phyloP scores from a whole-genome alignment of 2,329 filamentous ascomycete species.

The Colletotrichum chlorophyti region DNA sequence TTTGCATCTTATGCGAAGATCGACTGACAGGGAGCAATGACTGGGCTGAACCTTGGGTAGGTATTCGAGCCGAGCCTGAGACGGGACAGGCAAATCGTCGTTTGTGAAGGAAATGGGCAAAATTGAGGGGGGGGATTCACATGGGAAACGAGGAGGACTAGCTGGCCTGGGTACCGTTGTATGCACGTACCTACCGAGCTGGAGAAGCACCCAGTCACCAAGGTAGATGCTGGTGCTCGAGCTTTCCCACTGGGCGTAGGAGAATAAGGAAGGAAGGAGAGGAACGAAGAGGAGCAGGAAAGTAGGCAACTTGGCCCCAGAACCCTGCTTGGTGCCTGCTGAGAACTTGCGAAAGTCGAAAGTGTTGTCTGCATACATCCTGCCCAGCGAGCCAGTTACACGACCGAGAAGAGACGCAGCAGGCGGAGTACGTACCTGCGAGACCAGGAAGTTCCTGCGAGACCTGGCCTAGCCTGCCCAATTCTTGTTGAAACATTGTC shows the following conservation, averaged over 20 bases:
- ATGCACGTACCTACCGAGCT: constrained; percentile 16
- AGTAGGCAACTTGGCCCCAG: neutral
- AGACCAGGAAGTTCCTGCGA: constrained; percentile 17
- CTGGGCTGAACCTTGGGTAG: constrained; percentile 28
- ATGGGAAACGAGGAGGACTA: constrained; percentile 7
- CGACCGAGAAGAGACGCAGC: neutral
- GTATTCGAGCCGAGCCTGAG: neutral
- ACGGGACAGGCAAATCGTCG: neutral
- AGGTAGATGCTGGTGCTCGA: no score
- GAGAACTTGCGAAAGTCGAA: neutral
- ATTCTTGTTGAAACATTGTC: constrained; percentile 28
- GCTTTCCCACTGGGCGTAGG: neutral
- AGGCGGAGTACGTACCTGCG: neutral
- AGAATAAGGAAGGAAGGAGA: neutral
- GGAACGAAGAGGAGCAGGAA: no score
- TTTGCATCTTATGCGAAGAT: constrained; percentile 30
- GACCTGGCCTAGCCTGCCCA: constrained; percentile 1
- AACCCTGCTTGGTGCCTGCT: constrained; percentile 1
- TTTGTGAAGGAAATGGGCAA: constrained; percentile 19
- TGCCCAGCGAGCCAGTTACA: neutral
- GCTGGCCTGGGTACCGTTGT: no score
- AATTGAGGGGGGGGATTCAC: constrained; percentile 14
- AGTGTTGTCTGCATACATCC: neutral
- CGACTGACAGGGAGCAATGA: constrained; percentile 22
- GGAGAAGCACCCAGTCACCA: no score